Evolutionary conservation across 805 yeast species (phyloP).

Genomic region (Wickerhamiella dianesei): DNA sequence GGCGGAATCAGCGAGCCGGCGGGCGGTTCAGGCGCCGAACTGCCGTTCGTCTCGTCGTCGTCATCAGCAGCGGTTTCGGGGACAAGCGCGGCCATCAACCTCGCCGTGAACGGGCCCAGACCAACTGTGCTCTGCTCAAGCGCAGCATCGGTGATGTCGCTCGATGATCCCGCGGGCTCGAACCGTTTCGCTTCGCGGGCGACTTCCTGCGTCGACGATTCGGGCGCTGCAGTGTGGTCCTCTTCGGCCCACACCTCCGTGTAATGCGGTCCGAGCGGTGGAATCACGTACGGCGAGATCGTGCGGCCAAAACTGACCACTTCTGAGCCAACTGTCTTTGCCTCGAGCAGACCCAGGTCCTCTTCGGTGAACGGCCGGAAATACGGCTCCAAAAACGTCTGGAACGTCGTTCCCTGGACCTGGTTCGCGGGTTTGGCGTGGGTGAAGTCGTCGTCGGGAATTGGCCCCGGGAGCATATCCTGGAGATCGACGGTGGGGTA

Average conservation of each 20-base stretch:
- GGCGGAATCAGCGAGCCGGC: slow-evolving; percentile 6
- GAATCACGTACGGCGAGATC: slow-evolving; percentile 57
- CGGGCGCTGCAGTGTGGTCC: slow-evolving; percentile 34
- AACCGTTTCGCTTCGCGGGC: slow-evolving; percentile 7
- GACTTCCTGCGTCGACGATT: not conserved
- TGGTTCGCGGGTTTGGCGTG: slow-evolving; percentile 76
- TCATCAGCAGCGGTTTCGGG: slow-evolving; percentile 19
- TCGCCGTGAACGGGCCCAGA: slow-evolving; percentile 81
- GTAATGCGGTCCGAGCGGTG: slow-evolving; percentile 73
- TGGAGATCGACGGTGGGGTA: slow-evolving; percentile 69
- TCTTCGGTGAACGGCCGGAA: slow-evolving; percentile 68
- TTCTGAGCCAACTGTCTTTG: slow-evolving; percentile 35
- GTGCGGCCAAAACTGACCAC: slow-evolving; percentile 21
- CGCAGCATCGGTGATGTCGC: slow-evolving; percentile 11
- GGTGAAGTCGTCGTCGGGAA: slow-evolving; percentile 79
- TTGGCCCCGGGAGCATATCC: slow-evolving; percentile 69
- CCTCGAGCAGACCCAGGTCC: slow-evolving; percentile 60
- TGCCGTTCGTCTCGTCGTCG: slow-evolving; percentile 18
- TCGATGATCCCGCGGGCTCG: slow-evolving; percentile 11
- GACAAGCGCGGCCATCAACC: slow-evolving; percentile 70
- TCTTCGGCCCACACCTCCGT: slow-evolving; percentile 79
- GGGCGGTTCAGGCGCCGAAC: not conserved
- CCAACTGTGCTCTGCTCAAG: slow-evolving; percentile 64
- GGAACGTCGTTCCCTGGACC: slow-evolving; percentile 81
- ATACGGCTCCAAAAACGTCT: slow-evolving; percentile 71